phyloP scores from a whole-genome alignment of 2,329 filamentous ascomycete species.

The Claviceps sp. region DNA sequence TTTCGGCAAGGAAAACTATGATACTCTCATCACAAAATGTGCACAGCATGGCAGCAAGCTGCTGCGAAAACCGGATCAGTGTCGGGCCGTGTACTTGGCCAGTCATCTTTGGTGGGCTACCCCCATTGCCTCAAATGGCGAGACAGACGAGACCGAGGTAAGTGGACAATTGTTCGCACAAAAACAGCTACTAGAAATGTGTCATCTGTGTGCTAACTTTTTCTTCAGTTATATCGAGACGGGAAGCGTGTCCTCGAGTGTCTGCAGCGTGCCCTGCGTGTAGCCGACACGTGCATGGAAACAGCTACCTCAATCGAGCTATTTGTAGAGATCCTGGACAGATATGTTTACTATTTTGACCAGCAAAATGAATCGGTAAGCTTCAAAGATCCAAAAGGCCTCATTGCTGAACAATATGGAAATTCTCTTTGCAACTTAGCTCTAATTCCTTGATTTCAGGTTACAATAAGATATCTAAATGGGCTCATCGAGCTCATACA shows the following conservation, averaged over 20 bases:
- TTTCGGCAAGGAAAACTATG: slow-evolving; percentile 95
- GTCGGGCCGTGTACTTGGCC: slow-evolving; percentile 87
- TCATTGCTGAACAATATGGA: background rate
- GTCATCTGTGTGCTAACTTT: slow-evolving; percentile 9
- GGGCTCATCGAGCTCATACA: slow-evolving; percentile 97
- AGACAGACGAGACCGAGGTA: slow-evolving; percentile 71
- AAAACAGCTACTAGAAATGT: background rate
- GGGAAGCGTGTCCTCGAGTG: slow-evolving; percentile 96
- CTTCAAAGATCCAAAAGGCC: slow-evolving; percentile 1
- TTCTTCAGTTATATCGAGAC: slow-evolving; percentile 76
- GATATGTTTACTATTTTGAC: slow-evolving; percentile 99
- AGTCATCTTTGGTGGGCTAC: slow-evolving; percentile 98
- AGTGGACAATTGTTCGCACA: slow-evolving; percentile 8
- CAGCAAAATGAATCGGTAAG: slow-evolving; percentile 89
- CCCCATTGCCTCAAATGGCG: slow-evolving; percentile 61
- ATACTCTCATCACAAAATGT: slow-evolving; percentile 95
- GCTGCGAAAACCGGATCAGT: slow-evolving; percentile 95
- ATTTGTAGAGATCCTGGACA: slow-evolving; percentile 95
- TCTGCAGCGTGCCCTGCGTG: slow-evolving; percentile 83
- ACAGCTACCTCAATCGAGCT: slow-evolving; percentile 92
- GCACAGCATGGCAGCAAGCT: slow-evolving; percentile 94
- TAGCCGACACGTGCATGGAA: slow-evolving; percentile 98
- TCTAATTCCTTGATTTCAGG: slow-evolving; percentile 23
- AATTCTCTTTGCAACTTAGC: background rate
- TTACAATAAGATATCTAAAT: slow-evolving; percentile 96